Percentiles rank a stretch among this genome's conserved stretches.
Evolutionary conservation across 2,329 filamentous ascomycete species (phyloP).

Genomic region (Penicillium digitatum): DNA sequence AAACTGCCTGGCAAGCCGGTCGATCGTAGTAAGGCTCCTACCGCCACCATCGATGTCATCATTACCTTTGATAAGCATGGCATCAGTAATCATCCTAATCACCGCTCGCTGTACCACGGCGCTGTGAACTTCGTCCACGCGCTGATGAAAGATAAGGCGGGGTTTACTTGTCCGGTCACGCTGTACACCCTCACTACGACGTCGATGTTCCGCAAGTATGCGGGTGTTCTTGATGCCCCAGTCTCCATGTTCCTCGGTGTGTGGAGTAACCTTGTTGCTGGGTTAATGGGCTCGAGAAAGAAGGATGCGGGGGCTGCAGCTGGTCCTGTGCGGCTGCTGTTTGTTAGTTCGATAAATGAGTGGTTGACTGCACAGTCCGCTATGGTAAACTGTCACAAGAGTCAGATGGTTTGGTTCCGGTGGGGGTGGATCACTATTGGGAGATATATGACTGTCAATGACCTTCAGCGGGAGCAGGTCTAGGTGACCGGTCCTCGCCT

Average conservation of each 20-base stretch:
- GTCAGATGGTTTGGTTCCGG: constrained; percentile 98
- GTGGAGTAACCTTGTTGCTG: constrained; percentile 33
- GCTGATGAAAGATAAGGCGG: constrained; percentile 60
- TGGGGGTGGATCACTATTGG: constrained; percentile 92
- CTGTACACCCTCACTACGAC: constrained; percentile 80
- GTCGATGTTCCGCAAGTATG: constrained; percentile 73
- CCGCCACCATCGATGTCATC: constrained; percentile 68
- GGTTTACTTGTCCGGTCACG: constrained; percentile 69
- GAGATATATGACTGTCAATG: constrained; percentile 94
- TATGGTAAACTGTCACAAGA: constrained; percentile 86
- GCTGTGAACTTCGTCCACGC: constrained; percentile 66
- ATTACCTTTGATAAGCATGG: constrained; percentile 85
- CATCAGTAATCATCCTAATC: constrained; percentile 87
- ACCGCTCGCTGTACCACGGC: constrained; percentile 82
- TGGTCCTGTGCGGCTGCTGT: constrained; percentile 58
- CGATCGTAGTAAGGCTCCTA: constrained; percentile 40
- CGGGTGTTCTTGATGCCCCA: constrained; percentile 70
- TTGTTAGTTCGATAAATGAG: constrained; percentile 62
- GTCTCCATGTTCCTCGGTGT: constrained; percentile 61
- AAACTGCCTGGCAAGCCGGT: constrained; percentile 29
- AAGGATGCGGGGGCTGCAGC: constrained; percentile 2
- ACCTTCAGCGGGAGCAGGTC: constrained; percentile 62
- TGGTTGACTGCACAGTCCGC: constrained; percentile 70
- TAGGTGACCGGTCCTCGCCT: constrained; percentile 8
- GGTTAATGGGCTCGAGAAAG: constrained; percentile 6